Percentiles rank a stretch among this genome's conserved stretches.
Conservation (phyloP, 2,329 filamentous ascomycete genomes). For the Aspergillus ustus region DNA sequence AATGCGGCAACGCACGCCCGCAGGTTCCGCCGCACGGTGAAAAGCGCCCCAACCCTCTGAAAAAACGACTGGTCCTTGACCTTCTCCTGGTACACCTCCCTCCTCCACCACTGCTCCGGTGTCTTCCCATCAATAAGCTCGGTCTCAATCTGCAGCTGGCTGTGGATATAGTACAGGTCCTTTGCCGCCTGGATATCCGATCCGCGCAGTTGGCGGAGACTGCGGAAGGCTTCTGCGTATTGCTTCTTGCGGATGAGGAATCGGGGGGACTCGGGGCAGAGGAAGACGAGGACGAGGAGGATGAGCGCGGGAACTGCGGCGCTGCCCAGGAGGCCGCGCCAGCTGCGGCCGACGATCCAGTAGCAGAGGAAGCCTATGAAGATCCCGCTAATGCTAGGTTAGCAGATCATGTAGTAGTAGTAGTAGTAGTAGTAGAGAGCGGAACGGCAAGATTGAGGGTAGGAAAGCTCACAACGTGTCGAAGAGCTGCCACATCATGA, state of each 20-base stretch:
- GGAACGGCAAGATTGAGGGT: too few species aligned
- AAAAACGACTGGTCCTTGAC: constrained; percentile 17
- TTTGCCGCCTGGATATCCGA: constrained; percentile 41
- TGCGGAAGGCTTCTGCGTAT: constrained; percentile 35
- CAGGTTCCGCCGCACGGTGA: constrained; percentile 27
- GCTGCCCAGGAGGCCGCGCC: constrained; percentile 53
- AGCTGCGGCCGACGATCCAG: constrained; percentile 36
- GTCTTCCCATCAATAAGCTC: too few species aligned
- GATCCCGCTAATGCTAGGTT: constrained; percentile 13
- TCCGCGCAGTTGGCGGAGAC: constrained; percentile 41
- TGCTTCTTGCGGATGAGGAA: constrained; percentile 42
- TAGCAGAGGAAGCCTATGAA: constrained; percentile 23
- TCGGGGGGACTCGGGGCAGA: constrained; percentile 47
- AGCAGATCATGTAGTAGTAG: too few species aligned
- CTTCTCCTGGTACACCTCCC: constrained; percentile 17
- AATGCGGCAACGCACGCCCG: constrained; percentile 31
- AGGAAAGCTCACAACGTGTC: constrained; percentile 24
- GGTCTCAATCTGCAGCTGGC: constrained; percentile 30
- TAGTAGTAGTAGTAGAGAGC: too few species aligned
- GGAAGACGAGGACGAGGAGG: constrained; percentile 51
- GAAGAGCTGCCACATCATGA: constrained; percentile 20
- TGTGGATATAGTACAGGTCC: constrained; percentile 41
- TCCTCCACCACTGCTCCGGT: too few species aligned
- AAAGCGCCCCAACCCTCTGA: constrained; percentile 26
- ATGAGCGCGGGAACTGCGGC: constrained; percentile 55